A percentile compares a stretch with the other conserved stretches of the same genome.
Conservation (phyloP, 176 grass and related monocot genomes). For the Zea luxurians region DNA sequence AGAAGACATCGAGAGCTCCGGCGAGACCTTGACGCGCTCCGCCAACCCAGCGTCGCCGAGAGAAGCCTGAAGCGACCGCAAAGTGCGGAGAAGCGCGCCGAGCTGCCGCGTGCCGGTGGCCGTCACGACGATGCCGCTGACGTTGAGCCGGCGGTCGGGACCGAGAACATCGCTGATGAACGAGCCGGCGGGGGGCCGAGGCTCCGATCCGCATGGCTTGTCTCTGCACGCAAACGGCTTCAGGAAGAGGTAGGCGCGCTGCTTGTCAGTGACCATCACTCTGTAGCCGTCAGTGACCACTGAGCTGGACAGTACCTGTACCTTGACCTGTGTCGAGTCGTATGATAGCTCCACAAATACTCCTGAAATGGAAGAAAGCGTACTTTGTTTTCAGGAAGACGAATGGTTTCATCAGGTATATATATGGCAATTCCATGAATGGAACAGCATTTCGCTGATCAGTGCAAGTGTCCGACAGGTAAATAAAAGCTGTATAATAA, state of each 20-base stretch:
- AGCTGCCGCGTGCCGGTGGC: slow-evolving; percentile 32
- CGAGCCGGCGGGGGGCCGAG: slow-evolving; percentile 26
- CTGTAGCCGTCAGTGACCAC: not conserved
- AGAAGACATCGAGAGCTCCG: slow-evolving; percentile 46
- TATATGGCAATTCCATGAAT: not conserved
- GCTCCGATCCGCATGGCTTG: slow-evolving; percentile 14
- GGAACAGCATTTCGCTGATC: slow-evolving; percentile 9
- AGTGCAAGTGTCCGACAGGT: not conserved
- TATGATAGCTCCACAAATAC: slow-evolving; percentile 43
- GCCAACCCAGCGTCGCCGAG: slow-evolving; percentile 30
- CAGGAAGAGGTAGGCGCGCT: slow-evolving; percentile 47
- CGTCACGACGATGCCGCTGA: slow-evolving; percentile 42
- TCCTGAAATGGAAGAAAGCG: slow-evolving; percentile 30
- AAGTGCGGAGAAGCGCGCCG: slow-evolving; percentile 22
- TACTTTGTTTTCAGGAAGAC: not conserved
- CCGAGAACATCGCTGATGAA: slow-evolving; percentile 17
- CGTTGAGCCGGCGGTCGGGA: slow-evolving; percentile 32
- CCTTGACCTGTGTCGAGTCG: slow-evolving; percentile 37
- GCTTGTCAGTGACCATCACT: slow-evolving; percentile 5
- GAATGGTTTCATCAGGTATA: not conserved
- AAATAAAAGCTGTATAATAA: not conserved
- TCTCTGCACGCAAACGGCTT: slow-evolving; percentile 39
- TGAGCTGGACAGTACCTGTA: not conserved
- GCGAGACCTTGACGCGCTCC: slow-evolving; percentile 36
- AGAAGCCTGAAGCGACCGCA: slow-evolving; percentile 40